Evolutionary conservation across 2,329 filamentous ascomycete species (phyloP).

Genomic region (Helminthosporium solani): DNA sequence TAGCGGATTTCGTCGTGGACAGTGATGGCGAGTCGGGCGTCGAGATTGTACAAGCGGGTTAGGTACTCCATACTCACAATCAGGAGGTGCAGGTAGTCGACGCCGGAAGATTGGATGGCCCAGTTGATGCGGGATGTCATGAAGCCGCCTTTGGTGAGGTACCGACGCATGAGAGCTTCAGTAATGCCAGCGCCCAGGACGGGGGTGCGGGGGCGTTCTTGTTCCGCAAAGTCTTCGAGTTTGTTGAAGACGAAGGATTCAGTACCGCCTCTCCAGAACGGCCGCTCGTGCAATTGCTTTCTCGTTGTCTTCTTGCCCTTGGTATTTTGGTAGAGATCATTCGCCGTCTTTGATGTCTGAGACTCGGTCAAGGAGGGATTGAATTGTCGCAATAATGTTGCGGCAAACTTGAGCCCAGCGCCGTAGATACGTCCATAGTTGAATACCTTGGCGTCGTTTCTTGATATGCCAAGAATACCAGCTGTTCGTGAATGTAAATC

Average conservation of each 20-base stretch:
- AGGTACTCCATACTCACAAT: conserved; percentile 95
- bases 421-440: conserved; percentile 99
- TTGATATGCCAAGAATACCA: conserved; percentile 84
- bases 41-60: conserved; percentile 77
- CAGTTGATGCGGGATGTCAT: conserved; percentile 97
- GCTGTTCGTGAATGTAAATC: conserved; percentile 95
- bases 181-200: conserved; percentile 95
- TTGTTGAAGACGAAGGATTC: conserved; percentile 99
- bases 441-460: conserved; percentile 96
- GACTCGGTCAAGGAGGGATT: conserved; percentile 80
- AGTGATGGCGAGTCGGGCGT: conserved; percentile 84
- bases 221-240: conserved; percentile 95
- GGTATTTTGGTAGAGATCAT: conserved; percentile 80
- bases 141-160: conserved; percentile 85
- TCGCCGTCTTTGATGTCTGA: conserved; percentile 73
- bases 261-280: conserved; percentile 94
- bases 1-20: conserved; percentile 98
- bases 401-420: conserved; percentile 91
- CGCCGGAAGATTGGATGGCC: conserved; percentile 96
- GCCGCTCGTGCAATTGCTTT: conserved; percentile 67
- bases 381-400: conserved; percentile 87
- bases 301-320: conserved; percentile 85
- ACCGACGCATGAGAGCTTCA: conserved; percentile 86
- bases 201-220: conserved; percentile 85
- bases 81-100: conserved; percentile 93